Conservation (phyloP, 495 filamentous ascomycete genomes). For the Letharia lupina region DNA sequence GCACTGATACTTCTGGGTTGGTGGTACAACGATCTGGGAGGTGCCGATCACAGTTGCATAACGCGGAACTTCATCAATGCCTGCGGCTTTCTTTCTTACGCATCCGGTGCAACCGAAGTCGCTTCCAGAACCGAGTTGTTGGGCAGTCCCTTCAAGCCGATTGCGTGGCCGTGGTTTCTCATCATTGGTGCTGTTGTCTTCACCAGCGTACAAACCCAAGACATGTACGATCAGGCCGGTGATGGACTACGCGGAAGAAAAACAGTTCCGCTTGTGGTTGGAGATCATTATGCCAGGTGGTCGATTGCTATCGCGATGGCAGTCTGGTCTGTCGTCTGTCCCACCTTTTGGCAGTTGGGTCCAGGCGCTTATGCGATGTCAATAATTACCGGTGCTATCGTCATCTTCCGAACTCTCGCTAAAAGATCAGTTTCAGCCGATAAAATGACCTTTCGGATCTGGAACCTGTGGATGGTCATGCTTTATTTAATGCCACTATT, state of each 20-base stretch:
- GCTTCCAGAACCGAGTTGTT: slow-evolving; percentile 9
- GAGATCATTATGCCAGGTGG: slow-evolving; percentile 34
- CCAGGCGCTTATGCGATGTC: background rate
- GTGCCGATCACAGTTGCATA: slow-evolving; percentile 35
- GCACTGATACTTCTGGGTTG: slow-evolving; percentile 36
- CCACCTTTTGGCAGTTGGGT: slow-evolving; percentile 5
- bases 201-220: slow-evolving; percentile 45
- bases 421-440: slow-evolving; percentile 9
- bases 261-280: slow-evolving; percentile 35
- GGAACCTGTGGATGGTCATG: slow-evolving; percentile 19
- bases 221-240: slow-evolving; percentile 41
- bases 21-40: slow-evolving; percentile 47
- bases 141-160: slow-evolving; percentile 6
- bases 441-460: slow-evolving; percentile 17
- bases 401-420: slow-evolving; percentile 4
- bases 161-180: background rate
- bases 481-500: slow-evolving; percentile 16
- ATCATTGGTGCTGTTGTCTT: slow-evolving; percentile 35
- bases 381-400: background rate
- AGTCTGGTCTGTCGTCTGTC: slow-evolving; percentile 26
- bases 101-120: slow-evolving; percentile 27
- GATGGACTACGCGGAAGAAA: slow-evolving; percentile 34
- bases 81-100: slow-evolving; percentile 32
- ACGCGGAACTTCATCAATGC: slow-evolving; percentile 40
- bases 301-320: slow-evolving; percentile 31